Base-by-base conservation (phyloP, 306 rosid species). In the Rosa chinensis region DNA sequence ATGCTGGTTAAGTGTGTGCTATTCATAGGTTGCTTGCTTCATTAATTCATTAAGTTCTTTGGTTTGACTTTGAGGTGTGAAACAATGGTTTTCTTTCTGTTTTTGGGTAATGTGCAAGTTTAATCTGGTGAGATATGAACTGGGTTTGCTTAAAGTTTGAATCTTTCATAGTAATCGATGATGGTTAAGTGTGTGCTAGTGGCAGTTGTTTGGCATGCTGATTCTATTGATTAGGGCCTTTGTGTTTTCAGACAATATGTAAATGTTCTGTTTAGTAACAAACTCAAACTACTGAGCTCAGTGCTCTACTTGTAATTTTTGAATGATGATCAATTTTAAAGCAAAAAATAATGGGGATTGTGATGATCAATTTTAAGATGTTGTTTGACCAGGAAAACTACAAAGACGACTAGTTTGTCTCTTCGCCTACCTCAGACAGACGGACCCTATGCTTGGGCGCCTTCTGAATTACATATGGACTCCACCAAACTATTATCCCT, bases 401-500 rank as follows among this genome's bases (percentile, higher is more conserved):
- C 3, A 32, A 32, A 32, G 37, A 32, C 37, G 37, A 32, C 37
- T 32, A 32, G 37, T 32, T 32, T 32, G 37, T 32, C 37, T 32
- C 37, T 32, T 32, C 37, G 37, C 3, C 37, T 2, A 32, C 3
- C 37, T 32, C 37, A 32, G 37, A 32, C 37, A 32, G 37, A 0
- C 37, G 37, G 37, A 32, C 37, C 37, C 37, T 32, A 32, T 32
- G 37, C 37, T 32, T 32, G 37, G 37, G 37, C 37, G 37, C 37
- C 37, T 32, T 32, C 37, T 32, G 37, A 32, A 32, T 32, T 32
- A 32, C 37, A 32, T 32, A 32, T 53, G 61, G 92, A 89, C 63
- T 52, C 81, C 10, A 63, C 86, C 74, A 85, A 81, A 75, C 80
- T 93, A 3, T 63, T 86, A 28, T 79, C 81, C 81, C 83, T 90